These are phyloP conservation scores for Dalechampia spathulata DNA, from an alignment of 441 rosid genomes.

Conservation along the genomic window DNA sequence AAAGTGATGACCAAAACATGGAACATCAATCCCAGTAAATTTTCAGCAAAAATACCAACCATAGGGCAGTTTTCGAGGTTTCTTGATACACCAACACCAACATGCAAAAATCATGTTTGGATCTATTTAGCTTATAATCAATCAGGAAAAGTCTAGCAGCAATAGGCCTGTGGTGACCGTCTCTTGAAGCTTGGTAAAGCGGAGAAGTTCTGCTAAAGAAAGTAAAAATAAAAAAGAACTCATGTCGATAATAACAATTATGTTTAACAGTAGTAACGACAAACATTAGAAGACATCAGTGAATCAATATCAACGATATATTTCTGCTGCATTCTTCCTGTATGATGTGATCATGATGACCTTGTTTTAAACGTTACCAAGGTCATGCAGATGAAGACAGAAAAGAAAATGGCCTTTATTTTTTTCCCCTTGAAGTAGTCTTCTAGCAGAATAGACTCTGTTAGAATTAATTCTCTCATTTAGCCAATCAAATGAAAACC, in stretches of 20 bases:
- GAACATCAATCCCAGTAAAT: not conserved
- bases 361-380: too few species aligned
- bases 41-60: constrained; percentile 37
- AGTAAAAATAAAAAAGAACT: not conserved
- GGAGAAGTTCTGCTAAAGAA: not conserved
- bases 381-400: not conserved
- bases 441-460: too few species aligned
- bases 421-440: too few species aligned
- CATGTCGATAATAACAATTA: not conserved
- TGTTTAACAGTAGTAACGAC: too few species aligned
- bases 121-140: too few species aligned
- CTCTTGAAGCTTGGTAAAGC: not conserved
- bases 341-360: too few species aligned
- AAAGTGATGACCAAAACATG: not conserved
- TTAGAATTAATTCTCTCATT: too few species aligned
- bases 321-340: not conserved
- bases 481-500: too few species aligned
- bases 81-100: constrained; percentile 68
- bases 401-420: not conserved
- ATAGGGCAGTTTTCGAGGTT: constrained; percentile 70
- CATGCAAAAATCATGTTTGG: constrained; percentile 5
- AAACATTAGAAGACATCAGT: not conserved
- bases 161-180: not conserved
- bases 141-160: too few species aligned
- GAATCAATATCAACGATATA: not conserved